phyloP scores from a whole-genome alignment of 2,329 filamentous ascomycete genomes.

The Apiospora marii region DNA sequence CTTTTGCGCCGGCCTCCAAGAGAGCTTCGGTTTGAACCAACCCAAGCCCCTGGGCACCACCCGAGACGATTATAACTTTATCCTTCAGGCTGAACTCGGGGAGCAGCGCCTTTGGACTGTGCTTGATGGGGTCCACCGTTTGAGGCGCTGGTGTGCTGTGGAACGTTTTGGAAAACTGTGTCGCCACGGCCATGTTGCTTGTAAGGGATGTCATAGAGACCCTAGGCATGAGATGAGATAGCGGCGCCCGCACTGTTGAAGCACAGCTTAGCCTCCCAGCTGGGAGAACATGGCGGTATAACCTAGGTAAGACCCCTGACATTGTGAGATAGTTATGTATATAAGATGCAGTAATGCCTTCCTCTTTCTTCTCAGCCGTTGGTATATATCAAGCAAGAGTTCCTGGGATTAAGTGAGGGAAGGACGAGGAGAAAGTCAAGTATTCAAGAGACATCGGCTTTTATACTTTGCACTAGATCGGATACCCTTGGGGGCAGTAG shows the following conservation, averaged over 20 bases:
- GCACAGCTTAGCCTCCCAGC: neutral
- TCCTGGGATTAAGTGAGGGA: neutral
- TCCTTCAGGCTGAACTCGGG: slow-evolving; percentile 79
- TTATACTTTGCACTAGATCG: slow-evolving; percentile 20
- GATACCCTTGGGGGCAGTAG: slow-evolving; percentile 2
- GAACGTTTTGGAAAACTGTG: neutral
- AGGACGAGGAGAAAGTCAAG: neutral
- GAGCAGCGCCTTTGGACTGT: slow-evolving; percentile 44
- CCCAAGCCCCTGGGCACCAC: slow-evolving; percentile 79
- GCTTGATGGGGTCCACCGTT: slow-evolving; percentile 14
- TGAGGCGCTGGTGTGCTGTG: neutral
- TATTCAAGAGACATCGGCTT: neutral
- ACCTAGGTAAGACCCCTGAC: neutral
- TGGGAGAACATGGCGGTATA: slow-evolving; percentile 5
- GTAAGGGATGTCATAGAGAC: neutral
- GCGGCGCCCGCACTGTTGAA: neutral
- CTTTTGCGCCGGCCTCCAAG: slow-evolving; percentile 78
- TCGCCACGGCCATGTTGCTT: neutral
- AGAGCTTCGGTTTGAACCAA: slow-evolving; percentile 81
- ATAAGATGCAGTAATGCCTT: neutral
- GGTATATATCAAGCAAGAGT: neutral
- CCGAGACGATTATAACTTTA: slow-evolving; percentile 80
- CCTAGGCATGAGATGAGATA: neutral
- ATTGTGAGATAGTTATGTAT: neutral
- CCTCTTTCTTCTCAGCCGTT: neutral